A percentile compares a stretch with the other conserved stretches of the same genome.
Conservation (phyloP, 1,139 yeast species). For the Wickerhamomyces sp. region DNA sequence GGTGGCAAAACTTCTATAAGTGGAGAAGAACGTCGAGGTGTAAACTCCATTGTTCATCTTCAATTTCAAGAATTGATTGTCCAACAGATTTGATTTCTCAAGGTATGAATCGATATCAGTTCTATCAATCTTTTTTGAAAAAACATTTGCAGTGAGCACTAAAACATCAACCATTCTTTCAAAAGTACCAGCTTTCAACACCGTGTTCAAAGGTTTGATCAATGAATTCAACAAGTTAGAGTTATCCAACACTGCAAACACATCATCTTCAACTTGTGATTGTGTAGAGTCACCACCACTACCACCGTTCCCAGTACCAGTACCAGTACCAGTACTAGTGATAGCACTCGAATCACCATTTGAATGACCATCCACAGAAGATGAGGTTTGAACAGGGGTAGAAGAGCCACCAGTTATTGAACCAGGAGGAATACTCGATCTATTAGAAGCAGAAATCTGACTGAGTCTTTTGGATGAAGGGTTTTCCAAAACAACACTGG, state of each 20-base stretch:
- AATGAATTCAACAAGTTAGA: conserved; percentile 30
- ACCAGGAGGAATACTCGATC: conserved; percentile 15
- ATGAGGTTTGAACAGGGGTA: no score
- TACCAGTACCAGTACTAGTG: no score
- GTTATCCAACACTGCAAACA: conserved; percentile 27
- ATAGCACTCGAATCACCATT: neutral
- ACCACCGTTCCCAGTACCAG: no score
- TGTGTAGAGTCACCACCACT: no score
- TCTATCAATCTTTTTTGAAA: conserved; percentile 41
- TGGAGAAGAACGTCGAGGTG: conserved; percentile 60
- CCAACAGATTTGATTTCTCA: conserved; percentile 27
- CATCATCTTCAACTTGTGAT: conserved; percentile 19
- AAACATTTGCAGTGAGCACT: conserved; percentile 56
- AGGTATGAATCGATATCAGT: conserved; percentile 37
- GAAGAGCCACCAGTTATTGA: no score
- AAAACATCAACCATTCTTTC: conserved; percentile 57
- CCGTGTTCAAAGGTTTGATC: conserved; percentile 35
- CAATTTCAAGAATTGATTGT: conserved; percentile 35
- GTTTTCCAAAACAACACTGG: conserved; percentile 42
- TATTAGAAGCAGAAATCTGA: conserved; percentile 24
- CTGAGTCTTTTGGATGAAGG: conserved; percentile 36
- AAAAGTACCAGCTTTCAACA: conserved; percentile 54
- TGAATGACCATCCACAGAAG: neutral
- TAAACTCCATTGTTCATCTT: conserved; percentile 56
- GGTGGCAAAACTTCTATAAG: conserved; percentile 58